Base-by-base conservation (phyloP, 2,329 filamentous ascomycete species). In the Monilinia aucupariae region DNA sequence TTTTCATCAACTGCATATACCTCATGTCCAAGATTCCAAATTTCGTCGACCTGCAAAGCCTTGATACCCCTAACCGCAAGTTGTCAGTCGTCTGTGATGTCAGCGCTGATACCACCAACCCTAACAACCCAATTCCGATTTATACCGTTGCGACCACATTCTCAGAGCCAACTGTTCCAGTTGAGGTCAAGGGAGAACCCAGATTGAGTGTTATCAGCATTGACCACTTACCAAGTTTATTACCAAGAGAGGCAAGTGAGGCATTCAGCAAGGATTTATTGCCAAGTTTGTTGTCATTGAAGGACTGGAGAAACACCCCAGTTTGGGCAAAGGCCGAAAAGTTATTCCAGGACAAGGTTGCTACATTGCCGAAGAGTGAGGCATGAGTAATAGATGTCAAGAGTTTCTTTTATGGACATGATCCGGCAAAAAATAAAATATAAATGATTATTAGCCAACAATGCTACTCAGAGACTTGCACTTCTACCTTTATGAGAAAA, bases 1-100 rank as follows among this genome's bases (percentile, higher is more conserved):
- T 91, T 73, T 91, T 92, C 74, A 81, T 94, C 75, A 96, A 94
- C 80, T 92, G 89, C 82, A 93, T 96, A 75, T 96, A 96, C 78
- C 85, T 97, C 49, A 85, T 81, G 65, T 80, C 85, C 69, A 84
- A 87, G 74, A 92, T 94, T 69, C 89, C 90, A 32, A 88, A 89
- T 41, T 97, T 97, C 74, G 83, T 96, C 73, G 86, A 90, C 76
- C 73, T 81, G 65, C 83, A 90, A 69, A 86, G 83, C 59, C 84
- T 96, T 62, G 81, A 86, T 67, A 78, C 81, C 48, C 80, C 88
- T 3, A 81, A 81, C 70, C 87, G 93, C 74, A 88, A 86, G 72
- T 83, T 97, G 61, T 85, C 84, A 61, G 90, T 96, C 51, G 84
- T 96, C 65, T 91, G 89, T 75, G 91, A 96, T 73, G 90, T 94